phyloP scores from a whole-genome alignment of 2,329 filamentous ascomycete species.

The Herpotrichia juniperi region DNA sequence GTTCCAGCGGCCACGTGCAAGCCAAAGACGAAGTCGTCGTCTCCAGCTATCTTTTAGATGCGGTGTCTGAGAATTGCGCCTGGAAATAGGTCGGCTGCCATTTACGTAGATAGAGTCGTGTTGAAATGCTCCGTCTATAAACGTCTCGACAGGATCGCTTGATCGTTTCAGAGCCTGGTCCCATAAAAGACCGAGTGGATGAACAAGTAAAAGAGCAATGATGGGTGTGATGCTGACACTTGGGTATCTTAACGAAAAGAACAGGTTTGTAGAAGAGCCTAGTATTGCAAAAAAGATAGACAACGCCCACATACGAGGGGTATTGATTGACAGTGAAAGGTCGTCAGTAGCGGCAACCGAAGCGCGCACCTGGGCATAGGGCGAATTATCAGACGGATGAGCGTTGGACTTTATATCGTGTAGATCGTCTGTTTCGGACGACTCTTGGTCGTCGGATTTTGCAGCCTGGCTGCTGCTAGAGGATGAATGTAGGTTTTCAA shows the following conservation, averaged over 20 bases:
- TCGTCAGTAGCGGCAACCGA: constrained; percentile 80
- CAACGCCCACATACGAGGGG: constrained; percentile 84
- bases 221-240: constrained; percentile 89
- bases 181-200: constrained; percentile 82
- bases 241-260: constrained; percentile 89
- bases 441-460: constrained; percentile 29
- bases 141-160: constrained; percentile 61
- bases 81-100: constrained; percentile 13
- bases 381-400: constrained; percentile 70
- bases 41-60: constrained; percentile 25
- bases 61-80: constrained; percentile 13
- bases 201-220: constrained; percentile 83
- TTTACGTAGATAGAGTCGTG: constrained; percentile 7
- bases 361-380: constrained; percentile 79
- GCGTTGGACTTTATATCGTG: constrained; percentile 47
- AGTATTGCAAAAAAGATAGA: constrained; percentile 81
- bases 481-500: constrained; percentile 34
- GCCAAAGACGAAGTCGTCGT: constrained; percentile 68
- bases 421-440: constrained; percentile 30
- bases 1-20: constrained; percentile 82
- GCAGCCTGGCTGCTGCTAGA: constrained; percentile 31
- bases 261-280: constrained; percentile 83
- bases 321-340: constrained; percentile 79
- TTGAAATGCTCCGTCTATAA: constrained; percentile 61
- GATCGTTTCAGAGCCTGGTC: constrained; percentile 71